Evolutionary conservation across 257 asterid species (phyloP), one percentile per base, ranked within the genome.

Genomic region (Parsonsia alboflavescens): DNA sequence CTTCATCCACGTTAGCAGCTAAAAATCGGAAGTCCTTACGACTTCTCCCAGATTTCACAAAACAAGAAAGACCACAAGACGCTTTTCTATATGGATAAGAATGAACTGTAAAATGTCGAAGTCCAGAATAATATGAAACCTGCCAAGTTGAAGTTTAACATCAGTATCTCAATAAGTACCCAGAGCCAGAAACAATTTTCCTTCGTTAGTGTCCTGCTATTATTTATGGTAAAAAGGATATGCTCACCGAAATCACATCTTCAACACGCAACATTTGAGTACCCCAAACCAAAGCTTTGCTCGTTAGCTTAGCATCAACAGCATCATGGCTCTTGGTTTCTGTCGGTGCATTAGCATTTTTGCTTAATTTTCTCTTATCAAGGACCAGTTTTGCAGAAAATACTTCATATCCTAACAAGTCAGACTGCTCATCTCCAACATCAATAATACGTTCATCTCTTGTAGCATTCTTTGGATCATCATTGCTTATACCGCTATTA

Each of bases 211-310:
- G 53, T 36, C 16, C 28, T 26, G 54, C 69, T 68, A 75, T n/a
- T 68, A 68, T 17, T 68, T 76, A 73, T 56, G 71, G 66, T 52
- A 59, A 73, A 79, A 72, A 49, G 63, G 49, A 70, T 70, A 73
- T 78, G 57, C 79, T 85, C 85, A 95, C 99, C 86, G 98, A 90
- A 73, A 95, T 73, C 77, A 95, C 87, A 76, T 95, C 99, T 75
- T 85, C 91, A 30, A 92, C 89, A 73, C 33, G 84, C 81, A 95
- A 75, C 81, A 92, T 81, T 62, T 82, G 79, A 68, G 92, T 87
- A 78, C 89, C 92, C 96, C 98, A 95, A 78, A 95, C 73, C 83
- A 95, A 75, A 26, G 99, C 97, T 81, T 89, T 92, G 93, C 93
- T 92, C 4, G 98, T 89, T 73, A 95, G 88, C 87, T 89, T 95